Conservation (phyloP, 257 asterid species). For the Anisodus acutangulus region DNA sequence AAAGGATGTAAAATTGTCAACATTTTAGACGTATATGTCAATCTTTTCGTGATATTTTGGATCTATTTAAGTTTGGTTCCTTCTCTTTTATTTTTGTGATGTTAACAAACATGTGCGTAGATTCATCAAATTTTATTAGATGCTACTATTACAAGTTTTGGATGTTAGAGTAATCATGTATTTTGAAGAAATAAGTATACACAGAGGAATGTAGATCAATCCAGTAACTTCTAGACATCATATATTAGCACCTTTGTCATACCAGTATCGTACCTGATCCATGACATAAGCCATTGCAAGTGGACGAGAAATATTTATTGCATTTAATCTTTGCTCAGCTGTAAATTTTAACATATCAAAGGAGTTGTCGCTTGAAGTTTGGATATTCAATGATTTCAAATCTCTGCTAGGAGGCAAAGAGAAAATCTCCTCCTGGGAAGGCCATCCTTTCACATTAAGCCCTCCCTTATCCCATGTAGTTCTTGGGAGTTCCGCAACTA, state of each 20-base stretch:
- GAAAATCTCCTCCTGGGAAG: constrained; percentile 50
- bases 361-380: constrained; percentile 46
- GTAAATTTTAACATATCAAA: constrained; percentile 53
- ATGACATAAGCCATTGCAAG: constrained; percentile 91
- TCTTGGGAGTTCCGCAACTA: constrained; percentile 86
- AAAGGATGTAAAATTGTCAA: not conserved
- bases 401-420: constrained; percentile 46
- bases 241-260: not conserved
- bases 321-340: constrained; percentile 71
- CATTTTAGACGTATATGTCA: not conserved
- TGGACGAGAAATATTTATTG: constrained; percentile 74
- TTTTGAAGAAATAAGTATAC: not conserved
- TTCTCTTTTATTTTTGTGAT: not conserved
- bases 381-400: constrained; percentile 52
- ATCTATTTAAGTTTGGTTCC: not conserved
- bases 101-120: not conserved
- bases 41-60: not conserved
- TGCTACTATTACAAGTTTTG: not conserved
- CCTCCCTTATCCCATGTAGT: constrained; percentile 49
- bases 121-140: not conserved
- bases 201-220: not conserved
- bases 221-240: not conserved
- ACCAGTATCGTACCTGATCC: constrained; percentile 76
- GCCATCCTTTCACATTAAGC: constrained; percentile 45
- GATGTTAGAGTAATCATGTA: not conserved